Percentiles rank a stretch among this genome's conserved stretches.
These are phyloP conservation scores for Sanguinoderma infundibulare DNA, from an alignment of 1,284 basidiomycete species.

Conservation along the genomic window DNA sequence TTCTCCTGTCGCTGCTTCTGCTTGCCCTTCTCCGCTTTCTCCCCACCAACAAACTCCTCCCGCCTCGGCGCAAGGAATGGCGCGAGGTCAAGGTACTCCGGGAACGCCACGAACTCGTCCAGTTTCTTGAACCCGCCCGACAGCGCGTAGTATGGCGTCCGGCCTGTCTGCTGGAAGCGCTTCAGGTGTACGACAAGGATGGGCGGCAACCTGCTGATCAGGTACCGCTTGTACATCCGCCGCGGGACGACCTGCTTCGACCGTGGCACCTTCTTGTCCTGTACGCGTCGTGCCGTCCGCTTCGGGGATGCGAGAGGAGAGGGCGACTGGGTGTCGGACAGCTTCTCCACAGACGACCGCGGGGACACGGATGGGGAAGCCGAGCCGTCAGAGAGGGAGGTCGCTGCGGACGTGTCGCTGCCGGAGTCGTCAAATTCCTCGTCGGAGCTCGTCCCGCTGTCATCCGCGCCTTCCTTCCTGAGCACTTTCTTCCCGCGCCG, in stretches of 20 bases:
- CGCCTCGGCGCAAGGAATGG: slow-evolving; percentile 87
- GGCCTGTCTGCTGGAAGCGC: slow-evolving; percentile 82
- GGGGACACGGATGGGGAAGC: slow-evolving; percentile 45
- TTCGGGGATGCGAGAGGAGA: slow-evolving; percentile 19
- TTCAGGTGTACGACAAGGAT: slow-evolving; percentile 93
- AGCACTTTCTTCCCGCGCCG: slow-evolving; percentile 20
- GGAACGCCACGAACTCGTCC: slow-evolving; percentile 89
- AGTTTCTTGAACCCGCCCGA: slow-evolving; percentile 78
- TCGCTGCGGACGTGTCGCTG: slow-evolving; percentile 36
- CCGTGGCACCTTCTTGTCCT: slow-evolving; percentile 37
- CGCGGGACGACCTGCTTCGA: slow-evolving; percentile 75
- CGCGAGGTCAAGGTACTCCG: slow-evolving; percentile 81
- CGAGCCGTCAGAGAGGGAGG: slow-evolving; percentile 35
- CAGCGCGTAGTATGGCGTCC: slow-evolving; percentile 59
- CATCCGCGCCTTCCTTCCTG: slow-evolving; percentile 16
- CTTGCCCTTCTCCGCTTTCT: slow-evolving; percentile 39
- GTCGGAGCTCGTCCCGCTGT: slow-evolving; percentile 49
- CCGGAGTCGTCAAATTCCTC: slow-evolving; percentile 39
- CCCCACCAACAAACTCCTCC: slow-evolving; percentile 66
- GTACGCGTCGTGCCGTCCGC: not conserved
- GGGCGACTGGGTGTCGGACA: slow-evolving; percentile 21
- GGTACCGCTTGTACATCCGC: slow-evolving; percentile 91
- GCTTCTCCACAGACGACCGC: slow-evolving; percentile 33
- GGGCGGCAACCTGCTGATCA: slow-evolving; percentile 86
- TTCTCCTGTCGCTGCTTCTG: slow-evolving; percentile 45